Evolutionary conservation across 768 basidiomycete genomes (phyloP).

Genomic region (Pleurotus tuber-regium): DNA sequence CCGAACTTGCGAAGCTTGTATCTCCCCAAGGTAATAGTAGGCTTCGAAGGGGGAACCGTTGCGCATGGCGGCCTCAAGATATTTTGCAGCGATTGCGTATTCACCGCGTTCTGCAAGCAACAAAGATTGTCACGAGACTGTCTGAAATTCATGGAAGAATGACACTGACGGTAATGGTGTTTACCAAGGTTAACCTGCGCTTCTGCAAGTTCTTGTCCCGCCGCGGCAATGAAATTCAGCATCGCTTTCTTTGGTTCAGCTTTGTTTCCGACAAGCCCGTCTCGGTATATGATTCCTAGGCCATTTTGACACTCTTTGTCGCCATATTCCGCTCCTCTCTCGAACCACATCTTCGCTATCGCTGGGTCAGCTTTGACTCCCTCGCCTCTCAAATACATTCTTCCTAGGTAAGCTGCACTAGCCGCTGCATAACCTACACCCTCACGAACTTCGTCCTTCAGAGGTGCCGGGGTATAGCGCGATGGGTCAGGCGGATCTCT

Average conservation of each 20-base stretch:
- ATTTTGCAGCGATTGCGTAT: constrained; percentile 56
- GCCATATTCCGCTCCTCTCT: constrained; percentile 74
- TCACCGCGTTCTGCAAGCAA: constrained; percentile 63
- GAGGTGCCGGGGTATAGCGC: constrained; percentile 36
- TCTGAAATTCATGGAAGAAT: background rate
- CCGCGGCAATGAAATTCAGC: constrained; percentile 71
- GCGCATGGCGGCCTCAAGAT: constrained; percentile 83
- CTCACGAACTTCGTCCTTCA: constrained; percentile 45
- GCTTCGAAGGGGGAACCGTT: constrained; percentile 93
- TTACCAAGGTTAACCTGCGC: constrained; percentile 92
- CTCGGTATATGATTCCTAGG: constrained; percentile 89
- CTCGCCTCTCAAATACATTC: constrained; percentile 94
- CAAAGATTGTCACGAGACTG: constrained; percentile 7
- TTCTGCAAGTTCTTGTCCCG: constrained; percentile 86
- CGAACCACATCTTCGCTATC: constrained; percentile 91
- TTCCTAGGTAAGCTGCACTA: constrained; percentile 85
- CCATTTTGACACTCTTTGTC: constrained; percentile 91
- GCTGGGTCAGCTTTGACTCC: constrained; percentile 77
- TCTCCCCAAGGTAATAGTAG: constrained; percentile 88
- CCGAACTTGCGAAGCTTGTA: constrained; percentile 63
- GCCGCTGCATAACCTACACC: constrained; percentile 65
- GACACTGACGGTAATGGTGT: constrained; percentile 55
- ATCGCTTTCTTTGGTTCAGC: constrained; percentile 64
- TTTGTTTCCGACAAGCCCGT: constrained; percentile 73
- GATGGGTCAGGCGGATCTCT: constrained; percentile 62